phyloP scores from a whole-genome alignment of 331 rosid genomes.

The Telfairia occidentalis region DNA sequence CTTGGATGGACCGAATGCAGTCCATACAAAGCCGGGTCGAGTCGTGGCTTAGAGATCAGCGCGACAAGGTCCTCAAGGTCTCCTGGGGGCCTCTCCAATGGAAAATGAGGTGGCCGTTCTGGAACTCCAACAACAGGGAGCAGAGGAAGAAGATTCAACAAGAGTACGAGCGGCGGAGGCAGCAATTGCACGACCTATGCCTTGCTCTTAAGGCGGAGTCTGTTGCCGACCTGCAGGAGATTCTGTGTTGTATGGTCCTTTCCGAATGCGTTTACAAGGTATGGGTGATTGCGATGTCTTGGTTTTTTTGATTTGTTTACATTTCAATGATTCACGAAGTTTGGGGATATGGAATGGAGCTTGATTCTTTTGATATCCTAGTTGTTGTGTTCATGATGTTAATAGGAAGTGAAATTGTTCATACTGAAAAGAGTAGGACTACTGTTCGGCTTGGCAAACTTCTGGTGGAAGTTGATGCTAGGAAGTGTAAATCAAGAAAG shows the following conservation, averaged over 20 bases:
- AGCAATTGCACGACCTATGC: slow-evolving; percentile 63
- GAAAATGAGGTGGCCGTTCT: slow-evolving; percentile 77
- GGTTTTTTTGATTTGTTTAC: neutral
- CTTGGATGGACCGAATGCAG: slow-evolving; percentile 35
- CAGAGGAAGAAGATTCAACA: slow-evolving; percentile 63
- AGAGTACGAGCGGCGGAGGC: slow-evolving; percentile 59
- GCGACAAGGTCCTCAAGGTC: slow-evolving; percentile 49
- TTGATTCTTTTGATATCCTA: neutral
- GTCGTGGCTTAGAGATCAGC: slow-evolving; percentile 81
- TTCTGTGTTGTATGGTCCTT: slow-evolving; percentile 88
- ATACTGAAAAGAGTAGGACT: neutral
- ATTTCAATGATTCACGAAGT: neutral
- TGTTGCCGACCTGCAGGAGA: slow-evolving; percentile 71
- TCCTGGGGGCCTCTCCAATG: slow-evolving; percentile 88
- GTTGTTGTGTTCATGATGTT: neutral
- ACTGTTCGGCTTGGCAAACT: neutral
- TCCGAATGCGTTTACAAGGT: slow-evolving; percentile 98
- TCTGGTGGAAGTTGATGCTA: neutral
- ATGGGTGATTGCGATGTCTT: neutral
- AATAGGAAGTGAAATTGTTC: neutral
- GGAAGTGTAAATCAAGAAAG: neutral
- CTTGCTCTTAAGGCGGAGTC: slow-evolving; percentile 63
- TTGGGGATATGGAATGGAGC: neutral
- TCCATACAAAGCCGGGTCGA: slow-evolving; percentile 73
- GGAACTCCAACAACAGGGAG: slow-evolving; percentile 36